Percentiles rank a stretch among this genome's conserved stretches.
Evolutionary conservation across 371 early-diverging fungal genomes (phyloP).

Genomic region (Haplosporangium sp.): DNA sequence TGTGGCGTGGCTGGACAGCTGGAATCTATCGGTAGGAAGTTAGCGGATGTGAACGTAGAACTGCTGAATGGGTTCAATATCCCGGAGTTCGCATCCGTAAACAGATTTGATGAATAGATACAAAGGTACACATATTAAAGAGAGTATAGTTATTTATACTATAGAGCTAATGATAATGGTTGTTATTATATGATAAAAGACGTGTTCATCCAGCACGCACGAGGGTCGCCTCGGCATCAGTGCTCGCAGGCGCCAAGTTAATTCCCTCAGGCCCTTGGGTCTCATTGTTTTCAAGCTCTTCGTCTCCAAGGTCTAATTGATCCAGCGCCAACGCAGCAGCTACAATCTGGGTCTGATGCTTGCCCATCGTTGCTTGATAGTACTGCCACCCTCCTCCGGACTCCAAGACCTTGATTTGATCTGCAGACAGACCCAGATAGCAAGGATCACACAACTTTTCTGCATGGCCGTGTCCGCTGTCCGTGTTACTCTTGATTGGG

Average conservation of each 20-base stretch:
- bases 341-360: constrained; percentile 30
- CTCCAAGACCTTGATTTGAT: constrained; percentile 49
- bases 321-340: constrained; percentile 40
- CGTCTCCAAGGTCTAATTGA: constrained; percentile 14
- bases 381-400: constrained; percentile 54
- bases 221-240: not conserved
- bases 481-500: constrained; percentile 34
- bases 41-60: constrained; percentile 18
- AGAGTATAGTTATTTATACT: not conserved
- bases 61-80: constrained; percentile 16
- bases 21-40: constrained; percentile 6
- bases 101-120: constrained; percentile 4
- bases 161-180: not conserved
- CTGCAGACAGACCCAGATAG: constrained; percentile 42
- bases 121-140: not conserved
- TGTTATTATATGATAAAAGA: too few species aligned
- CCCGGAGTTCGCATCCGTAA: constrained; percentile 34
- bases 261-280: not conserved
- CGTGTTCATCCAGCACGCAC: not conserved
- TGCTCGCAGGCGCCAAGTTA: too few species aligned
- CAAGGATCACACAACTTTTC: constrained; percentile 54
- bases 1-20: constrained; percentile 16
- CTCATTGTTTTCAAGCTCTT: not conserved
- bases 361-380: constrained; percentile 44
- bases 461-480: constrained; percentile 39